A percentile compares a stretch with the other conserved stretches of the same genome.
Evolutionary conservation across 257 asterid species (phyloP).

Genomic region (Gynochthodes officinalis): DNA sequence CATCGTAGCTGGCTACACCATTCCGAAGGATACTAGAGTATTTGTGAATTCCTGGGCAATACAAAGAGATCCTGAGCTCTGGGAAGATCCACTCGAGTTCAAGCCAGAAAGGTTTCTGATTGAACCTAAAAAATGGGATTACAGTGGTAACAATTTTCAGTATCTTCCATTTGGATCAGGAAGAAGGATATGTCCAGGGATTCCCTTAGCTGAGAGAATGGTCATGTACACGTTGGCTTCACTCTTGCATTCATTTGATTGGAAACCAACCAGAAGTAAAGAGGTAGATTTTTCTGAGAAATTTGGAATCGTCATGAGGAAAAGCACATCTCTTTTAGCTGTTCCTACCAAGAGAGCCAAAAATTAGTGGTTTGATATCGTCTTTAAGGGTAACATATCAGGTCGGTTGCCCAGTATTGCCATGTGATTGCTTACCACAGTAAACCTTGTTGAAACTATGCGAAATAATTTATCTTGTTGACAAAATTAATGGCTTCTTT

Average conservation of each 20-base stretch:
- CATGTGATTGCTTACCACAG: not conserved
- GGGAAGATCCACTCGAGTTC: constrained; percentile 44
- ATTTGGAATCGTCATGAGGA: constrained; percentile 36
- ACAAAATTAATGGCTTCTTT: not conserved
- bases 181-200: constrained; percentile 39
- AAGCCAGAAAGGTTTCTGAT: constrained; percentile 42
- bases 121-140: constrained; percentile 21
- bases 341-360: constrained; percentile 26
- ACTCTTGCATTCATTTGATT: constrained; percentile 37
- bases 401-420: not conserved
- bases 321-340: constrained; percentile 27
- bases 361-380: not conserved
- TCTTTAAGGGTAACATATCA: constrained; percentile 10
- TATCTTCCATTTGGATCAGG: constrained; percentile 50
- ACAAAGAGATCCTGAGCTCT: constrained; percentile 35
- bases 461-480: not conserved
- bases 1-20: constrained; percentile 29
- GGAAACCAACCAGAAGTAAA: constrained; percentile 34
- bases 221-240: constrained; percentile 33
- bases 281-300: constrained; percentile 28
- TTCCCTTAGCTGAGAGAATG: constrained; percentile 41
- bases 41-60: constrained; percentile 33
- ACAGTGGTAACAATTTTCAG: constrained; percentile 28
- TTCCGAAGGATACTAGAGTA: constrained; percentile 32
- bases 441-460: not conserved